Percentiles rank a stretch among this genome's conserved stretches.
These are phyloP conservation scores for Protoeuglena noctilucae DNA, from an alignment of 139 green algal genomes.

Conservation along the genomic window DNA sequence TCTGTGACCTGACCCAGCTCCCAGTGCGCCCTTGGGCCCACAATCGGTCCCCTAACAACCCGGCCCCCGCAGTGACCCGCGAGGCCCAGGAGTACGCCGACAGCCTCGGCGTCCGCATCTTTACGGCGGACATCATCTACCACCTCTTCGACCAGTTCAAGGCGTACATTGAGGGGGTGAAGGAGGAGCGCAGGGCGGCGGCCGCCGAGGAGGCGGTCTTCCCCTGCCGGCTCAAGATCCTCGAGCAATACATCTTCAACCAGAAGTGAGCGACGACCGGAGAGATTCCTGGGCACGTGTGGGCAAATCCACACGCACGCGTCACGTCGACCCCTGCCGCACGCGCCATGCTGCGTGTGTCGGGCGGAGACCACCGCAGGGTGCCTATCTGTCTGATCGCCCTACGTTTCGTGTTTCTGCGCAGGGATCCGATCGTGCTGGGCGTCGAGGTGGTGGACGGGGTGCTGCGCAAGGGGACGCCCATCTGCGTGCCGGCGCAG, in stretches of 20 bases:
- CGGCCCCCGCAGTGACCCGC: slow-evolving; percentile 25
- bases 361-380: no score
- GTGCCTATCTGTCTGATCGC: no score
- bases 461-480: slow-evolving; percentile 50
- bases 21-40: no score
- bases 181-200: slow-evolving; percentile 63
- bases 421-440: slow-evolving; percentile 92
- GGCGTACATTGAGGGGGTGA: slow-evolving; percentile 44
- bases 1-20: no score
- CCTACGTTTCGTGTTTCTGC: slow-evolving; percentile 97
- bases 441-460: slow-evolving; percentile 74
- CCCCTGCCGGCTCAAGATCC: slow-evolving; percentile 52
- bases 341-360: no score
- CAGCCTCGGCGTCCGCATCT: slow-evolving; percentile 33
- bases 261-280: no score
- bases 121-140: slow-evolving; percentile 99
- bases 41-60: not conserved
- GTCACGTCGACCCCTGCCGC: no score
- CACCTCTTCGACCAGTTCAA: slow-evolving; percentile 98
- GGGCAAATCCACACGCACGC: no score
- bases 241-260: not conserved
- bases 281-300: no score
- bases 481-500: slow-evolving; percentile 44
- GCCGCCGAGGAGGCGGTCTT: slow-evolving; percentile 75
- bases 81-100: slow-evolving; percentile 41